phyloP scores from a whole-genome alignment of 768 basidiomycete genomes.

The Fomitopsis serialis region DNA sequence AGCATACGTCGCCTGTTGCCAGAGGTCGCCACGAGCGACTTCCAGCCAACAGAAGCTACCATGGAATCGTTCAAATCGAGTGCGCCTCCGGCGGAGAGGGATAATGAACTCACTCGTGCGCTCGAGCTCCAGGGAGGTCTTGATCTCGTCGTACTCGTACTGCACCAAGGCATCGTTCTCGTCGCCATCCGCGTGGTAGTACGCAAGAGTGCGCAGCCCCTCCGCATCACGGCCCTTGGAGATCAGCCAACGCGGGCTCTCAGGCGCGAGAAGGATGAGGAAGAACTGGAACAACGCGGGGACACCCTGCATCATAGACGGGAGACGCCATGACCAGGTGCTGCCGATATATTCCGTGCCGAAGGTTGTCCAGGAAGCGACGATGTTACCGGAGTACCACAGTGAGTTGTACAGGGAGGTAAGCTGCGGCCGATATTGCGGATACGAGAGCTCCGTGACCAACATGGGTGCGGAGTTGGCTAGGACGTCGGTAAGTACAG shows the following conservation, averaged over 20 bases:
- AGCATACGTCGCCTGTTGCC: constrained; percentile 76
- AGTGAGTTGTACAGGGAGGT: constrained; percentile 80
- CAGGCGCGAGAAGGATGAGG: constrained; percentile 68
- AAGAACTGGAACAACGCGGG: constrained; percentile 63
- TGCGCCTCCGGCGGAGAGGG: not conserved
- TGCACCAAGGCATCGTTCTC: constrained; percentile 63
- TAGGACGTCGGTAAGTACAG: constrained; percentile 23
- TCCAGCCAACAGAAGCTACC: constrained; percentile 59
- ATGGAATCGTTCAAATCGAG: not conserved
- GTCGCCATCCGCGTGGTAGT: constrained; percentile 81
- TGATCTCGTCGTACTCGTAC: constrained; percentile 80
- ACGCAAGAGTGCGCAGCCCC: constrained; percentile 66
- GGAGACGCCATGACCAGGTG: constrained; percentile 82
- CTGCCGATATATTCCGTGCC: constrained; percentile 67
- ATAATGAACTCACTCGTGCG: constrained; percentile 27
- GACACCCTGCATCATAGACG: constrained; percentile 65
- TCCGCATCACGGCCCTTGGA: constrained; percentile 67
- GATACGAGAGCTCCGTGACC: constrained; percentile 84
- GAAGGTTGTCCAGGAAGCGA: constrained; percentile 82
- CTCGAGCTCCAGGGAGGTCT: constrained; percentile 68
- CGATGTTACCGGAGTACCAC: constrained; percentile 81
- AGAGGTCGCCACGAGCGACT: constrained; percentile 54
- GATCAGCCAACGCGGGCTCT: constrained; percentile 82
- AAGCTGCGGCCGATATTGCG: constrained; percentile 72
- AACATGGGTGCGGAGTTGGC: constrained; percentile 77